Evolutionary conservation across 306 rosid species (phyloP), one percentile per base, ranked within the genome.

Genomic region (Casuarina glauca): DNA sequence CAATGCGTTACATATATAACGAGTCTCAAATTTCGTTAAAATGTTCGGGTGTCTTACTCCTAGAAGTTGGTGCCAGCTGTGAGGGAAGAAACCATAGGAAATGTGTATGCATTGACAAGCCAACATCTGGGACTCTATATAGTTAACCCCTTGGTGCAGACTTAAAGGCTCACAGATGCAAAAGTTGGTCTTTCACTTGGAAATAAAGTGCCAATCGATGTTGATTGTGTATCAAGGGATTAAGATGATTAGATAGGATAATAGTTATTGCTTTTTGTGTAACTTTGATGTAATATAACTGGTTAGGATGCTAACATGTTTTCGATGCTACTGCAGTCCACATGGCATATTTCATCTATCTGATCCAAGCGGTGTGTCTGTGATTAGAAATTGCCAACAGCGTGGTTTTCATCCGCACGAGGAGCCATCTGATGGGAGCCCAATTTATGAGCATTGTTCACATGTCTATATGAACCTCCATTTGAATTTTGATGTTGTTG

Each of bases 371-470:
- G 99, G 99, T 5, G 94, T 96, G 43, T 90, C 98, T 3, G 88
- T 91, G n/a, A 89, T 96, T 71, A 97, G 97, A 6, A 87, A 89
- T 80, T 96, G 99, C 78, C 93, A 93, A 79, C 91, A 96, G 66
- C 94, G 98, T 5, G 99, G 99, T 53, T 96, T 96, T 86, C 99
- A 96, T 90, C 99, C 99, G 44, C 99, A 96, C 12, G 99, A 91
- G 73, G 98, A 96, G 94, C 84, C 99, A 79, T 61, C 80, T 0
- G 99, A 93, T 82, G 99, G 99, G 77, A 90, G 80, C 70, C 80
- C 93, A 52, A 88, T 96, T 72, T 96, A 96, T 63, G 99, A 96
- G 88, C 99, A 96, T 70, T 93, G 99, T 64, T 96, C 99, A 81
- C 99, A 96, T 83, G 99, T 93, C 69, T 93, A 72, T 80, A 90